A percentile compares a stretch with the other conserved stretches of the same genome.
Evolutionary conservation across 2,329 filamentous ascomycete species (phyloP).

Genomic region (Neoascochyta sp.): DNA sequence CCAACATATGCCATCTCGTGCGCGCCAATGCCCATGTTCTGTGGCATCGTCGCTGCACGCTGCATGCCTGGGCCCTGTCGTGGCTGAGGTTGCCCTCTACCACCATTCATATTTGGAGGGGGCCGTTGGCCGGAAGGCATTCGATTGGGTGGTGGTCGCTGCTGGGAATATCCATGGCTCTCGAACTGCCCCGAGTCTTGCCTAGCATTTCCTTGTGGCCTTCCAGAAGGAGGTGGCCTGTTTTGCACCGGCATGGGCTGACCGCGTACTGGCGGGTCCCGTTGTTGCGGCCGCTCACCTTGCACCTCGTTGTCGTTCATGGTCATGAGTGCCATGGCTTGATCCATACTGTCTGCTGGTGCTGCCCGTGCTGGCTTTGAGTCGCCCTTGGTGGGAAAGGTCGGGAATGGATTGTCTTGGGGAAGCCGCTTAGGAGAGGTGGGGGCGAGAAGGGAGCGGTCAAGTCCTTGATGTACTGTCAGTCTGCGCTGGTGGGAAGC

Average conservation of each 20-base stretch:
- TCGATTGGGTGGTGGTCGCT: conserved; percentile 24
- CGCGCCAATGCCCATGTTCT: conserved; percentile 18
- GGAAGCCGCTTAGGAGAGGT: conserved; percentile 23
- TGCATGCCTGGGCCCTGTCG: conserved; percentile 25
- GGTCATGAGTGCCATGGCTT: conserved; percentile 36
- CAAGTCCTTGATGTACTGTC: conserved; percentile 20
- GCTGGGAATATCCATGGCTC: conserved; percentile 22
- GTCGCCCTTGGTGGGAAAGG: conserved; percentile 39
- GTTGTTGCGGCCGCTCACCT: conserved; percentile 10
- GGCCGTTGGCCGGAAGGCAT: conserved; percentile 22
- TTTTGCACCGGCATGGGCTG: conserved; percentile 21
- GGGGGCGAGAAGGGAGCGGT: conserved; percentile 31
- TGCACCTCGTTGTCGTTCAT: conserved; percentile 22
- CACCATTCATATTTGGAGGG: conserved; percentile 18
- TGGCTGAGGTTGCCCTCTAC: conserved; percentile 12
- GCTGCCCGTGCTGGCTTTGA: conserved; percentile 14
- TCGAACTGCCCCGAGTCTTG: conserved; percentile 38
- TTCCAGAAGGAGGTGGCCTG: conserved; percentile 18
- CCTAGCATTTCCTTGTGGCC: conserved; percentile 20
- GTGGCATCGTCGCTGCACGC: conserved; percentile 39
- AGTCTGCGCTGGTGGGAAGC: too few species aligned
- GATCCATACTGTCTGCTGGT: conserved; percentile 23
- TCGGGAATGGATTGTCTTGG: conserved; percentile 49
- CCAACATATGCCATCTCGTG: conserved; percentile 13
- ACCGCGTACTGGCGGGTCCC: conserved; percentile 20